Evolutionary conservation across 345 rosid genomes (phyloP), one percentile per base, ranked within the genome.

Genomic region (Cardiospermum halicacabum): DNA sequence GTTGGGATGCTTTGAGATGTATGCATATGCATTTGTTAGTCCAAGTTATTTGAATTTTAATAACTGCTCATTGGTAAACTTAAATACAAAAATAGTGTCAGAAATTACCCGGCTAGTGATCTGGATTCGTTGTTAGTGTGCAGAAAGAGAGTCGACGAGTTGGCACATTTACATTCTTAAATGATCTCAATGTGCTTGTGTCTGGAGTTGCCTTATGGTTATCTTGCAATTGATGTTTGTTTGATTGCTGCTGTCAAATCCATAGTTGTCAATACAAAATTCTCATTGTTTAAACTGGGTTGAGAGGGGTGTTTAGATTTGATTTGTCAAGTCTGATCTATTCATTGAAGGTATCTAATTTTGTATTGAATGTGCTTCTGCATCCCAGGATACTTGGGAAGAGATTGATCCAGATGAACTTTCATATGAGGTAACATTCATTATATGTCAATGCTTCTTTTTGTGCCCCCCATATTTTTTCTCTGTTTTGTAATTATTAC

Each of bases 331-430:
- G 16, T 22, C 43, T 50, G 10, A 24, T 12, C 2, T 28, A n/a
- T 7, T 55, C 40, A 48, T 49, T 27, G 43, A 1, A 39, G 28
- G 26, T 42, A 69, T 27, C 36, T n/a, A 2, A 55, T 16, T 51
- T 27, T 21, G 18, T 19, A 13, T 56, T 36, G 56, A 10, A 68
- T 53, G 22, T 60, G 19, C 56, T 72, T 30, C 27, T 69, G 58
- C 37, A 65, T 69, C 70, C 71, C 74, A 95, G 98, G 91, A 86
- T 73, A 70, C 77, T 12, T 95, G 98, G 97, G 96, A 91, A 72
- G 98, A 85, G 43, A 86, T 86, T 76, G 99, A 91, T 81, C 96
- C 92, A 12, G 97, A 89, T 71, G 97, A 91, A 57, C 87, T 95
- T 64, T 91, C 90, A 8, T 88, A 89, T 36, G 99, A 95, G 88